These are phyloP conservation scores for Aspergillus neotritici DNA, from an alignment of 2,329 filamentous ascomycete genomes.

Conservation along the genomic window DNA sequence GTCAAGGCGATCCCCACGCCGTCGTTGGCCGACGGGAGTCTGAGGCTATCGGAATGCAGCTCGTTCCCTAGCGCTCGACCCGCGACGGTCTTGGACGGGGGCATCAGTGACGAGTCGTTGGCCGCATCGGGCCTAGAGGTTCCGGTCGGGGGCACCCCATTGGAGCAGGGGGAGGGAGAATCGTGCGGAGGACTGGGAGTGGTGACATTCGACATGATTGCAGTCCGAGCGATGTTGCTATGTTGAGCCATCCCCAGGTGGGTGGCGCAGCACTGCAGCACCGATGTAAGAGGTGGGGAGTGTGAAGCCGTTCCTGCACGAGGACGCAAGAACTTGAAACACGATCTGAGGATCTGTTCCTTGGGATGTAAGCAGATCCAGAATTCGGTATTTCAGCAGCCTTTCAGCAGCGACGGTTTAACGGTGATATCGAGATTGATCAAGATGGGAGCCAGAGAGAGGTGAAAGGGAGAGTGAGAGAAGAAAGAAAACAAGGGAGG, in stretches of 20 bases:
- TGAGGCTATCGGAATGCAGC: slow-evolving; percentile 35
- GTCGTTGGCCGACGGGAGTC: slow-evolving; percentile 34
- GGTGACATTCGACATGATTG: slow-evolving; percentile 42
- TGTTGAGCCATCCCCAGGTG: slow-evolving; percentile 40
- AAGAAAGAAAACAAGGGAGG: slow-evolving; percentile 9
- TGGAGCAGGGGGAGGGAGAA: slow-evolving; percentile 15
- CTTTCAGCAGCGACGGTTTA: no score
- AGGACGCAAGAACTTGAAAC: slow-evolving; percentile 4
- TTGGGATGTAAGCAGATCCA: no score
- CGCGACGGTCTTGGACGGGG: slow-evolving; percentile 36
- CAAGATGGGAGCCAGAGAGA: background rate
- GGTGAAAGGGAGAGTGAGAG: slow-evolving; percentile 6
- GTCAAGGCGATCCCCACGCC: slow-evolving; percentile 52
- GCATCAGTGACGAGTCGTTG: slow-evolving; percentile 31
- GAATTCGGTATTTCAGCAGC: no score
- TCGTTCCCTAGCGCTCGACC: slow-evolving; percentile 41
- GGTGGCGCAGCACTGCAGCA: slow-evolving; percentile 17
- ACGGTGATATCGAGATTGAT: no score
- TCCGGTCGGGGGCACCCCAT: slow-evolving; percentile 18
- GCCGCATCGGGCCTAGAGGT: slow-evolving; percentile 19
- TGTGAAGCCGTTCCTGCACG: slow-evolving; percentile 8
- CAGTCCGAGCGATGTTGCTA: slow-evolving; percentile 46
- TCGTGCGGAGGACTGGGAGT: slow-evolving; percentile 19
- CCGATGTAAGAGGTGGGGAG: slow-evolving; percentile 10
- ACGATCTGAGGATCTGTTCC: no score